Conservation (phyloP, 345 rosid genomes). For the Lepidium africanum region DNA sequence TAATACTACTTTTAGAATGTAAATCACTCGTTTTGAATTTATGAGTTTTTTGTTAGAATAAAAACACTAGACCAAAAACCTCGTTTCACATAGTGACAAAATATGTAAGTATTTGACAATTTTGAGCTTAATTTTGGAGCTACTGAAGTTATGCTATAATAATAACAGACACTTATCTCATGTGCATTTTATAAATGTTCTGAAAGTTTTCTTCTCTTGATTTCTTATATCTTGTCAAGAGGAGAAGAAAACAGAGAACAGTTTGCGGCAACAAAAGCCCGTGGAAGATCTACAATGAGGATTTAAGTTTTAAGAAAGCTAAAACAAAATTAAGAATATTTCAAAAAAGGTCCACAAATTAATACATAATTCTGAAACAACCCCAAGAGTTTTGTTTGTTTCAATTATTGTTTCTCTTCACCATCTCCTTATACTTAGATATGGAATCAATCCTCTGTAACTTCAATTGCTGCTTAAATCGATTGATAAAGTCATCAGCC, state of each 20-base stretch:
- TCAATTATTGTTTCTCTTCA: conserved; percentile 17
- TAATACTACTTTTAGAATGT: no score
- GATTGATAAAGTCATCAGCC: conserved; percentile 73
- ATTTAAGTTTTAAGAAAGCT: neutral
- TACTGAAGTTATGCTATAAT: no score
- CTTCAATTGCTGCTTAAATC: conserved; percentile 67
- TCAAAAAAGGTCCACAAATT: neutral
- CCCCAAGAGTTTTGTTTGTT: neutral
- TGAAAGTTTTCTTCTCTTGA: neutral
- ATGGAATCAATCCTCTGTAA: conserved; percentile 65
- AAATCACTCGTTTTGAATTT: no score
- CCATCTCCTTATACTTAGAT: conserved; percentile 49
- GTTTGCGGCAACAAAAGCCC: neutral
- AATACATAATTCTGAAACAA: conserved; percentile 7
- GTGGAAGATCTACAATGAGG: conserved; percentile 31
- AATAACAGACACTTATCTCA: neutral
- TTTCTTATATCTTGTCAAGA: neutral
- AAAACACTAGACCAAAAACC: no score
- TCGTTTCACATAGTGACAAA: no score
- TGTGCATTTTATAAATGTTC: neutral
- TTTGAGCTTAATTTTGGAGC: no score
- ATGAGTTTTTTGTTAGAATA: no score
- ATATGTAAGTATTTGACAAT: no score
- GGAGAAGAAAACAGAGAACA: neutral
- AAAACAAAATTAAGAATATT: conserved; percentile 14